Base-by-base conservation (phyloP, 1,139 yeast species). In the Candida sanyaensis region DNA sequence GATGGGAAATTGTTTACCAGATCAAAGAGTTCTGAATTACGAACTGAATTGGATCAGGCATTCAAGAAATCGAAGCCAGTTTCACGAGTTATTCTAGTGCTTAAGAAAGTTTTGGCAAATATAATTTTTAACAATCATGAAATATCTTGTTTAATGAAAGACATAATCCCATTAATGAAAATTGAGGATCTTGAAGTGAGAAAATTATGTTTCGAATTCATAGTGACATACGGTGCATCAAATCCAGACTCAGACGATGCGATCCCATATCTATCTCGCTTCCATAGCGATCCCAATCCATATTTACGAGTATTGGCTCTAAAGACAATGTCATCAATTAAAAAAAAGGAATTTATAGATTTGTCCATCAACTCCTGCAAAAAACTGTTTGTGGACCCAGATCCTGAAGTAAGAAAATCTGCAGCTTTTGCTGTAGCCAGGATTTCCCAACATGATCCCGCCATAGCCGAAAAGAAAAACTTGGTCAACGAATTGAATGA, bases 91-190 rank as follows among this genome's bases (percentile, higher is more conserved):
- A 84, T 82, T 61, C 68, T 78, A 23, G 84, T 90, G 0, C 70
- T 93, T 55, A 86, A 85, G 64, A 88, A 88, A 61, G 78, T 90
- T 29, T 77, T 91, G 6, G 96, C 96, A 41, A 92, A 91, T 63
- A 78, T 90, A 66, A 86, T 95, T 5, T 75, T 91, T 68, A 91
- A 91, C 49, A 90, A 90, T 62, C 77, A 78, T 54, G 97, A 92
- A 60, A 80, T 91, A 81, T 75, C 83, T 9, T 61, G 72, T 34
- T 62, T 92, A 50, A 80, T 86, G 62, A 84, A 86, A 1, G 96
- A 88, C 42, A 78, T 92, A 10, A 63, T 88, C 7, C 71, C 71
- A 31, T 73, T 88, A 48, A 77, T 89, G 74, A 70, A 81, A 45
- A 71, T 79, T 21, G 82, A 81, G 50, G 96, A 89, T 64, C 63